Base-by-base conservation (phyloP, 345 rosid species). In the Lagerstroemia speciosa region DNA sequence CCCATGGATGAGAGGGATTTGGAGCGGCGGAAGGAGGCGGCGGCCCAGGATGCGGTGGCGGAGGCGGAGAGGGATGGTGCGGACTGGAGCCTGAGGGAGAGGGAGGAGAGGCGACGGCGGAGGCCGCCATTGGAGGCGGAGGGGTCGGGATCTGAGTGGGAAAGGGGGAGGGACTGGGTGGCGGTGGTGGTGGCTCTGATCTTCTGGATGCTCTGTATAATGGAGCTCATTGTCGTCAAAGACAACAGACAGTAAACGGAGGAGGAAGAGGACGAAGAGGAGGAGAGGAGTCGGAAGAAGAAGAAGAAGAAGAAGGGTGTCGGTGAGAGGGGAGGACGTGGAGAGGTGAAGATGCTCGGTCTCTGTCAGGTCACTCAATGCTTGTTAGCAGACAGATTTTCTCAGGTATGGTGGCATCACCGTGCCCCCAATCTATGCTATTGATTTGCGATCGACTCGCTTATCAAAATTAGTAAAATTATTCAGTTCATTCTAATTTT, bases 21-120 rank as follows among this genome's bases (percentile, higher is more conserved):
- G 50, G 92, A 87, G 81, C 87, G 75, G 19, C 74, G 87, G 66
- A 83, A 81, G 2, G 81, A 75, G 50, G 68, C 20, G 61, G 31
- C 33, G 34, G 60, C 27, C 27, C 29, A 26, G 30, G 60, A 8
- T 29, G 36, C 87, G 87, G 80, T 33, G 86, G 69, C 46, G 72
- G 40, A 26, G 83, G 62, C 14, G 83, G 67, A 3, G 82, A 64
- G 52, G 83, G 58, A 24, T 79, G 48, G 50, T 36, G 60, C 34
- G 81, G 79, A 37, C n/a, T 83, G 86, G 71, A 89, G 73, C 12
- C 74, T 85, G 38, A 89, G 82, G 16, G 94, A 87, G 27, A 88
- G 85, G 27, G 94, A 86, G 20, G 98, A 88, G 37, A 90, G 88
- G 62, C 96, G 83, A 38, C 93, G 80, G 2, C 96, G 84, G 2